These are phyloP conservation scores for Candida insectalens DNA, from an alignment of 805 yeast genomes.

Conservation along the genomic window DNA sequence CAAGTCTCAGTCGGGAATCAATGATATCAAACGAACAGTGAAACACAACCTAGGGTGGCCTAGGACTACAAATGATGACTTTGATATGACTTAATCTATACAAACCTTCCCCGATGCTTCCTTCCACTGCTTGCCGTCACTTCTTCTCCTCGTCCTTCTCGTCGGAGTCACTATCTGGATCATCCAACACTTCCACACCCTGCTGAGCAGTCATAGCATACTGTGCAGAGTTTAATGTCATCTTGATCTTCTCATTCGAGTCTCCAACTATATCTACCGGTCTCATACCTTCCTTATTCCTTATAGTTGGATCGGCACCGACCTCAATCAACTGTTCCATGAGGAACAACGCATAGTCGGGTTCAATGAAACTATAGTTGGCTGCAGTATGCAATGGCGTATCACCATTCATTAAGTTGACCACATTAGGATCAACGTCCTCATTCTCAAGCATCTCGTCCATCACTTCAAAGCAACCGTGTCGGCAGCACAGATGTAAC, in stretches of 20 bases:
- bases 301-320: conserved; percentile 71
- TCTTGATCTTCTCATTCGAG: conserved; percentile 46
- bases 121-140: neutral
- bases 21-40: conserved; percentile 2
- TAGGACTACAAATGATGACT: conserved; percentile 7
- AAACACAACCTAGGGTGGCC: conserved; percentile 9
- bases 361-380: conserved; percentile 64
- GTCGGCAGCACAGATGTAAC: conserved; percentile 69
- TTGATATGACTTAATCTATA: conserved; percentile 1
- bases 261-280: conserved; percentile 59
- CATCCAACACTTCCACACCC: conserved; percentile 27
- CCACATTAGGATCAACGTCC: conserved; percentile 85
- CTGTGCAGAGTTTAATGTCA: conserved; percentile 74
- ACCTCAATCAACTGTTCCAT: conserved; percentile 81
- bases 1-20: conserved; percentile 6
- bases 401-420: conserved; percentile 60
- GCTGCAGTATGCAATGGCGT: conserved; percentile 89
- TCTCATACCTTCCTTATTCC: conserved; percentile 53
- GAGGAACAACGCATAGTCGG: conserved; percentile 74
- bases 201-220: conserved; percentile 44
- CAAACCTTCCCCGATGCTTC: neutral
- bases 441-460: conserved; percentile 78
- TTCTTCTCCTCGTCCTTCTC: no score
- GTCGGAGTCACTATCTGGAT: no score
- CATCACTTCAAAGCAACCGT: conserved; percentile 80